Evolutionary conservation across 768 basidiomycete species (phyloP), one percentile per base, ranked within the genome.

Genomic region (Gloeopeniophorella convolvens): DNA sequence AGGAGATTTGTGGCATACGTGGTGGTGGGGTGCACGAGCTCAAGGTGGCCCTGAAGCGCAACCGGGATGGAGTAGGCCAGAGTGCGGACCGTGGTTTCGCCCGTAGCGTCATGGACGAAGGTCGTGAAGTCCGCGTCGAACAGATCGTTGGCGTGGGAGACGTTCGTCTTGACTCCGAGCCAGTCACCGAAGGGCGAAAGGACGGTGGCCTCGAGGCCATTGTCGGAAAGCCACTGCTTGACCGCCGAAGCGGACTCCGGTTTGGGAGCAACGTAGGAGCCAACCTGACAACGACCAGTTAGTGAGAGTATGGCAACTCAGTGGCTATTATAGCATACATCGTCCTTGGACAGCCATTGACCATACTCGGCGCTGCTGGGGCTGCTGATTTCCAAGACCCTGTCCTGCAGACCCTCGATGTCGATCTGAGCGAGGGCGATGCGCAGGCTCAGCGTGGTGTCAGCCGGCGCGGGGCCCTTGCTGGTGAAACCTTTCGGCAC

Each of bases 131-230:
- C 24, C 31, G 60, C 48, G 28, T 45, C 48, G 32, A 61, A 33
- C 3, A 60, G 43, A 15, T 40, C 34, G 43, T 58, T 60, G 23
- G 56, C 56, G 26, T 44, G 45, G n/a, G 42, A 27, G 13, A 61
- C 60, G 13, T 56, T 50, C 6, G 51, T 34, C 20, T 45, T 27
- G 27, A 61, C 28, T 9, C 16, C 5, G 9, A 61, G 31, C 59
- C 56, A 59, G 50, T 61, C 59, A 28, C 60, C 59, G 4, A 54
- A 50, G 20, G 56, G 56, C 0, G 60, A 50, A 30, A 50, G 28
- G 1, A 32, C 42, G n/a, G 36, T 33, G 3, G 54, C 31, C 1
- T 18, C 42, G 15, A 62, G 24, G 21, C 51, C 55, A 42, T 62
- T 46, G 6, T 24, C 36, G 12, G 48, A 28, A 7, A 60, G 42